A percentile compares a stretch with the other conserved stretches of the same genome.
These are phyloP conservation scores for Trametes pubescens DNA, from an alignment of 1,284 basidiomycete species.

Conservation along the genomic window DNA sequence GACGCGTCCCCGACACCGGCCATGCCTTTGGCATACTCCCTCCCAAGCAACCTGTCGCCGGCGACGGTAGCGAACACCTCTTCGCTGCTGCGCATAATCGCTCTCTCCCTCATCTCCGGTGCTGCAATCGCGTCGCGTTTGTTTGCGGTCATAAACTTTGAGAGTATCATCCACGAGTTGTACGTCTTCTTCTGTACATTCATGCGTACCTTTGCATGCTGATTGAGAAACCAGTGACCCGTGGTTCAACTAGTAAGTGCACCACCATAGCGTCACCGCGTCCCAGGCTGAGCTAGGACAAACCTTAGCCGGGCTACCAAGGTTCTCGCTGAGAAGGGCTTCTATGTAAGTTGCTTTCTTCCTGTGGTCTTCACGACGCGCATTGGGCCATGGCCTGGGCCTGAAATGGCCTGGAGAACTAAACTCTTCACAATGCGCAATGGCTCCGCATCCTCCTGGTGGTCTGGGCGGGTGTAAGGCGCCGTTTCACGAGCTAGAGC, in stretches of 20 bases:
- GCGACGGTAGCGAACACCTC: conserved; percentile 82
- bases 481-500: too few species aligned
- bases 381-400: too few species aligned
- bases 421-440: too few species aligned
- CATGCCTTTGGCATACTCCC: conserved; percentile 73
- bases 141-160: conserved; percentile 98
- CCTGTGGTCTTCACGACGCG: background rate
- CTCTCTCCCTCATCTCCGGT: conserved; percentile 87
- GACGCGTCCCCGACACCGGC: conserved; percentile 39
- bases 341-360: conserved; percentile 74
- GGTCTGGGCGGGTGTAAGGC: too few species aligned
- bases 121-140: conserved; percentile 96
- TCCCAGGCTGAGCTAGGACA: conserved; percentile 11
- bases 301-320: conserved; percentile 83
- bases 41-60: conserved; percentile 74
- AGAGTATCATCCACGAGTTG: conserved; percentile 99
- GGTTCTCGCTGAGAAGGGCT: conserved; percentile 90
- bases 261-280: background rate
- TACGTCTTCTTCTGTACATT: conserved; percentile 50
- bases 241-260: conserved; percentile 94
- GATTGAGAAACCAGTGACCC: conserved; percentile 72
- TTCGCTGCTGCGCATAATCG: conserved; percentile 86
- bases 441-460: too few species aligned
- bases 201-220: conserved; percentile 17
- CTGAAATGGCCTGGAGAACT: too few species aligned